Conservation (phyloP, 345 rosid species). For the Boechera retrofracta region DNA sequence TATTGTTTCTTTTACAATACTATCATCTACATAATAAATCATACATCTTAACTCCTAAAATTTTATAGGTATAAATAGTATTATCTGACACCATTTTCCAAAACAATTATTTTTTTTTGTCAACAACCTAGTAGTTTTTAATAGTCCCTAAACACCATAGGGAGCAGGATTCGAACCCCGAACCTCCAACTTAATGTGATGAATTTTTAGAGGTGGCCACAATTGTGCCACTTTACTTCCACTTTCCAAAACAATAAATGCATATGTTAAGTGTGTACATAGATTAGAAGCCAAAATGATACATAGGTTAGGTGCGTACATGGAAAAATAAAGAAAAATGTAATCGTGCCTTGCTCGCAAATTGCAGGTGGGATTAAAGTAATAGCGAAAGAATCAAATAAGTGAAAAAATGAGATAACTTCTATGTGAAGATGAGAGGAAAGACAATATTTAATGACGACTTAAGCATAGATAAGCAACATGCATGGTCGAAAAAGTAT, state of each 20-base stretch:
- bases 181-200: too few relatives aligned
- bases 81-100: background rate
- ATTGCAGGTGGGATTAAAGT: background rate
- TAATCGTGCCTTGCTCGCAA: background rate
- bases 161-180: too few relatives aligned
- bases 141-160: too few relatives aligned
- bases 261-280: background rate
- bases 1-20: background rate
- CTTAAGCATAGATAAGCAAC: background rate
- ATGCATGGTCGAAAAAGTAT: background rate
- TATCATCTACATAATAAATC: background rate
- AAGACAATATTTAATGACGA: background rate
- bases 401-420: background rate
- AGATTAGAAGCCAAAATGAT: background rate
- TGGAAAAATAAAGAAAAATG: background rate
- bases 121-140: too few relatives aligned
- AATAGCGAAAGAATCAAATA: background rate
- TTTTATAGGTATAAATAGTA: background rate
- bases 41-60: background rate
- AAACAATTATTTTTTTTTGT: background rate
- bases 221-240: too few relatives aligned
- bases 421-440: background rate
- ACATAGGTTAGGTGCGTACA: background rate
- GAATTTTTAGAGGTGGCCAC: too few relatives aligned
- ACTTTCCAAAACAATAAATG: too few relatives aligned